Evolutionary conservation across 1,284 basidiomycete species (phyloP), one percentile per base, ranked within the genome.

Genomic region (Sphaerobolus stellatus): DNA sequence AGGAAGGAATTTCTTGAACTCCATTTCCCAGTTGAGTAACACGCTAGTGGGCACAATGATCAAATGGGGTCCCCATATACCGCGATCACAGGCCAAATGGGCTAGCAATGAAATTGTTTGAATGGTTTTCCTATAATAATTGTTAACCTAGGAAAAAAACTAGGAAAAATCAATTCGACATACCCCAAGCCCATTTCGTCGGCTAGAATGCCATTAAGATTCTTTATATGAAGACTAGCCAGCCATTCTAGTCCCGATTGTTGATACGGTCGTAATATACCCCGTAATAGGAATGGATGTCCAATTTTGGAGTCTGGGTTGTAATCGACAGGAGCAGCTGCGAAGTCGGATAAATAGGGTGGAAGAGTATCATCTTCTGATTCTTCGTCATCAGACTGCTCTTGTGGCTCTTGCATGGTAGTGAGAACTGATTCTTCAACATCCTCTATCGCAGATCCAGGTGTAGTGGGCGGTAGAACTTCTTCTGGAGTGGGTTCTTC

Each of bases 11-110:
- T 97, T 97, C 72, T 98, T 97, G 78, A 98, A 98, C 69, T 98
- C 95, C 90, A 98, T 96, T 70, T 97, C 95, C 95, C 95, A 98
- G 67, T 98, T 98, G 56, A 98, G 79, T 59, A 98, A 82, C 54
- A 98, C 95, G 58, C 91, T 94, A 1, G 95, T 98, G 1, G 95
- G 94, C 11, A 96, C 94, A 62, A 98, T 86, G 66, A 98, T 94
- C 28, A 98, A 81, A 72, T 98, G 95, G 2, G 95, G 95, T 0
- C 96, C 96, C 94, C 95, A 98, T 57, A 96, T 92, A 5, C 95
- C 95, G 50, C 88, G 81, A 69, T 96, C 92, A 67, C 94, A 97
- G 14, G 94, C 94, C 13, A 98, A 81, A 71, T 98, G 93, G 8
- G 92, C 95, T 1, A 98, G 78, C 4, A 98, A 76, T 1, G 94